Evolutionary conservation across 352 stramenopile genomes (phyloP).

Genomic region (Phytophthora megakarya): DNA sequence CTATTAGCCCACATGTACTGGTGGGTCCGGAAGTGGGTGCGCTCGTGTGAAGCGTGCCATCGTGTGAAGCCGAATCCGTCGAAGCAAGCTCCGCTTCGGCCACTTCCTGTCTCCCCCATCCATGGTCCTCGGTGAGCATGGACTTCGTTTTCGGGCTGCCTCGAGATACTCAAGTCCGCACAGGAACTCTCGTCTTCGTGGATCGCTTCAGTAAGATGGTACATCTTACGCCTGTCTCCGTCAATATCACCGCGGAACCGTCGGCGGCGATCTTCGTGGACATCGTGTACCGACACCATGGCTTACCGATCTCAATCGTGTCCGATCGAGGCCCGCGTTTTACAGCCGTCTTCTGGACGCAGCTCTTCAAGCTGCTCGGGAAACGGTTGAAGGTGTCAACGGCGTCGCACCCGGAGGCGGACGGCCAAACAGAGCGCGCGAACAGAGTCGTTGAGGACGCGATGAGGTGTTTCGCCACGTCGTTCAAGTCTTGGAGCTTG

Average conservation of each 20-base stretch:
- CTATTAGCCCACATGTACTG: slow-evolving; percentile 10
- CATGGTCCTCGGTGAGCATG: neutral
- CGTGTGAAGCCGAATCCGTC: neutral
- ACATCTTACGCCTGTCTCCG: neutral
- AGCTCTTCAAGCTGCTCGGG: neutral
- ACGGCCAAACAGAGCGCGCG: slow-evolving; percentile 42
- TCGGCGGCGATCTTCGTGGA: too few relatives aligned
- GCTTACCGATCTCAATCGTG: too few relatives aligned
- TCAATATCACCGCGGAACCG: neutral
- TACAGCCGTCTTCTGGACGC: neutral
- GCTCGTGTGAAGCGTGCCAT: slow-evolving; percentile 2
- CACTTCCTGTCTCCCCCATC: neutral
- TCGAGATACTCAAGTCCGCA: neutral
- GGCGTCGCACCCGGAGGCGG: slow-evolving; percentile 23
- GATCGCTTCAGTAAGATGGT: neutral
- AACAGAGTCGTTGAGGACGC: slow-evolving; percentile 25
- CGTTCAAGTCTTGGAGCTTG: slow-evolving; percentile 19
- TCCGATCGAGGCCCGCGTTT: neutral
- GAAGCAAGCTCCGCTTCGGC: neutral
- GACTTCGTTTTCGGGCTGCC: too few relatives aligned
- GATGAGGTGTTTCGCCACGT: slow-evolving; percentile 21
- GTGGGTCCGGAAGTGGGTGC: neutral
- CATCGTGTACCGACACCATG: too few relatives aligned
- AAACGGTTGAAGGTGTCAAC: neutral
- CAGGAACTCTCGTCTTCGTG: neutral